Base-by-base conservation (phyloP, 2,329 filamentous ascomycete genomes). In the Neoascochyta sp. region DNA sequence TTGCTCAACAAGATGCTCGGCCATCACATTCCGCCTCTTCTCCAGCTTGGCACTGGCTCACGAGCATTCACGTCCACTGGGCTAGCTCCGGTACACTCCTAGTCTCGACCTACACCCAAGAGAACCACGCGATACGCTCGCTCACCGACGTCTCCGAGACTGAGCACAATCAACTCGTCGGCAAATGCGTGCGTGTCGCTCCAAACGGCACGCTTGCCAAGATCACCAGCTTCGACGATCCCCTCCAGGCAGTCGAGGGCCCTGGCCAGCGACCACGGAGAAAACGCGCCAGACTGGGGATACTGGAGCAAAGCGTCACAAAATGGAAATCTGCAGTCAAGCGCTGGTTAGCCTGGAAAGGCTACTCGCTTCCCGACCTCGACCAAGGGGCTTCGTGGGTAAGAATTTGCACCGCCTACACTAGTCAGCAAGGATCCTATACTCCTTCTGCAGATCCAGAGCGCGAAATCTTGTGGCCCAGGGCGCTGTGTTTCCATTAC, bases 381-480 rank as follows among this genome's bases (percentile, higher is more conserved):
- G 51, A 56, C 2, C 39, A 45, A 13, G 49, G 27, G 27, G 39
- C 21, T 15, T 44, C 54, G 3, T 63, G 60, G 60, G 54, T 57
- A 18, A 53, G 43, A 28, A 52, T 63, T 22, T 51, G 53, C 15
- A 45, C 52, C 11, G 34, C 47, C 3, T 42, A 46, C 10, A 19
- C 23, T 3, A 30, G 26, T 8, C 46, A 32, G 16, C 9, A 35
- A 18, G 18, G 34, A 8, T 26, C 22, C 2, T n/a, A n/a, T 14
- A 41, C 51, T 9, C 26, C 26, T 14, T 26, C 32, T 7, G 29
- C 41, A 10, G 36, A 22, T 13, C 26, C 36, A 2, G 41, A 48
- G n/a, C 45, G 46, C n/a, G 57, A 61, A 10, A 39, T 63, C 7
- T 38, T 63, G 9, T 64, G 62, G 62, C 62, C 62, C 7, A 41